These are phyloP conservation scores for Candida vartiovaarae DNA, from an alignment of 805 yeast species.

Conservation along the genomic window DNA sequence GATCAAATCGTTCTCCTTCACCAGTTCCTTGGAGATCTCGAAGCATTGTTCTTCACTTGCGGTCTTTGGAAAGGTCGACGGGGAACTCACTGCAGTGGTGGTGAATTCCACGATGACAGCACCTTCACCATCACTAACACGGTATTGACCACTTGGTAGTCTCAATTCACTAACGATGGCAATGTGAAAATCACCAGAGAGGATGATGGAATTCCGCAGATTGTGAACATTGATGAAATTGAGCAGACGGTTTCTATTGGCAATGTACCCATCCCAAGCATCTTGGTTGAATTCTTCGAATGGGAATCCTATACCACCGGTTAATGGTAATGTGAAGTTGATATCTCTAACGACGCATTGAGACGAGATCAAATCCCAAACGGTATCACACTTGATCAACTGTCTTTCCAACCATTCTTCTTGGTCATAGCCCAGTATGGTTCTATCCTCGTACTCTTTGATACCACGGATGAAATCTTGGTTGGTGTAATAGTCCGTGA, in stretches of 20 bases:
- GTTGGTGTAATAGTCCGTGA: slow-evolving; percentile 20
- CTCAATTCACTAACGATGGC: slow-evolving; percentile 20
- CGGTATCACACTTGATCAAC: slow-evolving; percentile 8
- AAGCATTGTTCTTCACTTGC: neutral
- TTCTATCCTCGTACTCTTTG: slow-evolving; percentile 18
- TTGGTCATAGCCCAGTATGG: slow-evolving; percentile 23
- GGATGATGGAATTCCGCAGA: slow-evolving; percentile 13
- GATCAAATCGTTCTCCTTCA: slow-evolving; percentile 4
- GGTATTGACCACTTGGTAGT: slow-evolving; percentile 8
- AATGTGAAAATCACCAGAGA: slow-evolving; percentile 23
- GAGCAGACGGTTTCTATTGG: slow-evolving; percentile 18
- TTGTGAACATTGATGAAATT: slow-evolving; percentile 11
- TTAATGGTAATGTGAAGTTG: slow-evolving; percentile 6
- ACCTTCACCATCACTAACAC: slow-evolving; percentile 18
- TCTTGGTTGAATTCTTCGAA: slow-evolving; percentile 18
- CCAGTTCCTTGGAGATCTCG: slow-evolving; percentile 1
- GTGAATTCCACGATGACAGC: slow-evolving; percentile 21
- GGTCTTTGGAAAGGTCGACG: slow-evolving; percentile 16
- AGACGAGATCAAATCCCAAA: slow-evolving; percentile 16
- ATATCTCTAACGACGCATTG: slow-evolving; percentile 11
- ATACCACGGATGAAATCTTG: slow-evolving; percentile 11
- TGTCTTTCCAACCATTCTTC: slow-evolving; percentile 21
- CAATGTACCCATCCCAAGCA: slow-evolving; percentile 23
- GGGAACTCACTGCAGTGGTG: slow-evolving; percentile 20
- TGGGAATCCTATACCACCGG: slow-evolving; percentile 16